Base-by-base conservation (phyloP, 139 green algal species). In the Micractinium conductrix region DNA sequence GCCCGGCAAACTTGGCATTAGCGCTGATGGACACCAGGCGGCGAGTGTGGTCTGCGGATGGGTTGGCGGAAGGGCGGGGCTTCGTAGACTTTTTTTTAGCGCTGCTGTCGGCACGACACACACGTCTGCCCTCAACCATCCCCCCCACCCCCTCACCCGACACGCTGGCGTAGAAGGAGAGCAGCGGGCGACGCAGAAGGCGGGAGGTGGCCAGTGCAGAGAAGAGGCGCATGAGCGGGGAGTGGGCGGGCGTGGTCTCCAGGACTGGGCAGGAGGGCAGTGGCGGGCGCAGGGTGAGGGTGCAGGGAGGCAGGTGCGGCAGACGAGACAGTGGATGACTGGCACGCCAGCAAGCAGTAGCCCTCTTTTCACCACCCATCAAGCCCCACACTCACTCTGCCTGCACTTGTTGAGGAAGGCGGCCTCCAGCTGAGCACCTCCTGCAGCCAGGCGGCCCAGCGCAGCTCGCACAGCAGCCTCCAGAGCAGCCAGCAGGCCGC, bases 1-100 rank as follows among this genome's bases (percentile, higher is more conserved):
- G 75, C 37, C 69, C 71, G 17, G 85, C 85, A 76, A 98, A 97
- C 88, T 98, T 98, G 65, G 83, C 88, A 74, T 98, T 98, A 80
- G 95, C 95, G 12, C 84, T 76, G n/a, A 97, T 89, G 40, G 78
- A 92, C 22, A 87, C 88, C 35, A 98, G 91, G 24, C 95, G 91
- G n/a, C 91, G 90, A 16, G 89, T 95, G 92, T 97, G 96, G 89
- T 98, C 93, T 14, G 87, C 89, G 24, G 88, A 87, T 4, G 70
- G 70, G 70, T 14, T 8, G 10, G 70, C 24, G 16, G 21, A 40
- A 40, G 40, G 21, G 2, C 6, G 65, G 65, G 19, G 24, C n/a
- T n/a, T n/a, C n/a, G n/a, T n/a, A n/a, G n/a, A n/a, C n/a, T n/a
- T n/a, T n/a, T n/a, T n/a, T n/a, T n/a, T n/a, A n/a, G n/a, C n/a